These are phyloP conservation scores for Rhizopogon roseolus DNA, from an alignment of 768 basidiomycete genomes.

Conservation along the genomic window DNA sequence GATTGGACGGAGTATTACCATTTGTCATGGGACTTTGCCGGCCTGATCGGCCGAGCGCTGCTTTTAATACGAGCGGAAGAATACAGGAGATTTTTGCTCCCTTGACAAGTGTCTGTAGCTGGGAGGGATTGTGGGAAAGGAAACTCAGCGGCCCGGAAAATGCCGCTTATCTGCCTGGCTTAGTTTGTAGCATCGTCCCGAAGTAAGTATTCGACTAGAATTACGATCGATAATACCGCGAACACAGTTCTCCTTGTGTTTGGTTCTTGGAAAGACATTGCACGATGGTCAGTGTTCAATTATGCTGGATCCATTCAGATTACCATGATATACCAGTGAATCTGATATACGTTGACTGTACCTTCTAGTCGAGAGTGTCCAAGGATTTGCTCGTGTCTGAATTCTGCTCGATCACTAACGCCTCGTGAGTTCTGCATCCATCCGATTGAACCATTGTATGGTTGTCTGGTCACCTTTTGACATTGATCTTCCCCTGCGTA, in stretches of 20 bases:
- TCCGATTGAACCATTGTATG: neutral
- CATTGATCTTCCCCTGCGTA: constrained; percentile 10
- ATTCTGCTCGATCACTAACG: constrained; percentile 64
- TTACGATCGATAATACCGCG: neutral
- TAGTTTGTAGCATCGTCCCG: neutral
- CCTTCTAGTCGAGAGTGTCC: constrained; percentile 18
- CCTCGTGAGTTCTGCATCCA: constrained; percentile 47
- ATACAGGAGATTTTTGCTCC: neutral
- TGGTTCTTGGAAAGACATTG: neutral
- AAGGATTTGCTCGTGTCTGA: constrained; percentile 48
- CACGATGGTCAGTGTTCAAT: constrained; percentile 20
- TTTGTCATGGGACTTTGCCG: neutral
- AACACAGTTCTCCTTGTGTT: neutral
- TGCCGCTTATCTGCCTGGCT: constrained; percentile 11
- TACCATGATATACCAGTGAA: neutral
- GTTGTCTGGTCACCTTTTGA: neutral
- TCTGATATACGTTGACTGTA: neutral
- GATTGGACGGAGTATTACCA: neutral
- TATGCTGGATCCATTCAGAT: neutral
- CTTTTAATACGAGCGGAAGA: neutral
- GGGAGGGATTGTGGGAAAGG: neutral
- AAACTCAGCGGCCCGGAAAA: constrained; percentile 14
- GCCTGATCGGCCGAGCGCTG: neutral
- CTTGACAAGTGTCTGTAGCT: neutral
- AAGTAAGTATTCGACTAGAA: neutral